phyloP scores from a whole-genome alignment of 2,329 filamentous ascomycete genomes.

The Xylaria sp. region DNA sequence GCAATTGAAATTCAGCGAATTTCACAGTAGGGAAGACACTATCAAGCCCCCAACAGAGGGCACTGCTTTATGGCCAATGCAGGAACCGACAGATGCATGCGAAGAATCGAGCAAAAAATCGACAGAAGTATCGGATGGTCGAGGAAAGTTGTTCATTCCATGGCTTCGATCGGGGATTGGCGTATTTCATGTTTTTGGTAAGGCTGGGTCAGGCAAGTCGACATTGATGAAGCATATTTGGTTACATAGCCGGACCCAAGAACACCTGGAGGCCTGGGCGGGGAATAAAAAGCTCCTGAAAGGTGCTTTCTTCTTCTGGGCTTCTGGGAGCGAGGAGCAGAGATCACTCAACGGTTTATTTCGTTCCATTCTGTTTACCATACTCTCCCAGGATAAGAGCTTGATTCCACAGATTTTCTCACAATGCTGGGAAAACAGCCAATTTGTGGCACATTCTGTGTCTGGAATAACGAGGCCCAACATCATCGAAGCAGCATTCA shows the following conservation, averaged over 20 bases:
- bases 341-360: not conserved
- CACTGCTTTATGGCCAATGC: not conserved
- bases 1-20: not conserved
- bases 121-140: too few species aligned
- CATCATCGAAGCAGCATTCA: not conserved
- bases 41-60: not conserved
- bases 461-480: not conserved
- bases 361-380: not conserved
- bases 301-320: slow-evolving; percentile 4
- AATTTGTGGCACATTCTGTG: not conserved
- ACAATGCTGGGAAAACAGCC: not conserved
- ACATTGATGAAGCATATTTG: slow-evolving; percentile 1
- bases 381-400: not conserved
- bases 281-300: not conserved
- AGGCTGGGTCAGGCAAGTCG: too few species aligned
- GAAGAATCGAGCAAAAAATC: not conserved
- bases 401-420: not conserved
- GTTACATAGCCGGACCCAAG: not conserved
- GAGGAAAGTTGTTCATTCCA: not conserved
- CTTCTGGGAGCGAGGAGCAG: not conserved
- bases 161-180: not conserved
- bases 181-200: not conserved
- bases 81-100: not conserved
- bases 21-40: not conserved
- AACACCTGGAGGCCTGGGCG: not conserved